phyloP scores from a whole-genome alignment of 495 filamentous ascomycete species.

The Penicillium parvum region DNA sequence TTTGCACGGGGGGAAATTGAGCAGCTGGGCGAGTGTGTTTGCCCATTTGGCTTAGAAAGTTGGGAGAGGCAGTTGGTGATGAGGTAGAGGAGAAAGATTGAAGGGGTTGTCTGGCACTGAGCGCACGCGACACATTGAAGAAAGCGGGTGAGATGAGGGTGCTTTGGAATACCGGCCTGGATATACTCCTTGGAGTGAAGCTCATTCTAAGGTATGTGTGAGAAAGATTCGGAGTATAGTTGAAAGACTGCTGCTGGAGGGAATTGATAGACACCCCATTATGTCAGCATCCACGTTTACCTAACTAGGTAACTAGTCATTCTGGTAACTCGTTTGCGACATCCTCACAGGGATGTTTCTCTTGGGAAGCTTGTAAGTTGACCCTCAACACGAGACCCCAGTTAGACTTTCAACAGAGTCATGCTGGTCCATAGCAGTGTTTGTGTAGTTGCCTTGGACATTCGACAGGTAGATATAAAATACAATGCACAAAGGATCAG shows the following conservation, averaged over 20 bases:
- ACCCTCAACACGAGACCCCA: too few species aligned
- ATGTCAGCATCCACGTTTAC: too few species aligned
- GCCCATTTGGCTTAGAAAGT: neutral
- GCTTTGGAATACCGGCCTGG: too few species aligned
- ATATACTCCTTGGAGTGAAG: too few species aligned
- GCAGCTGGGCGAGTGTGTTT: slow-evolving; percentile 1
- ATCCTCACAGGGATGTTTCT: slow-evolving; percentile 32
- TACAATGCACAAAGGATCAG: slow-evolving; percentile 34
- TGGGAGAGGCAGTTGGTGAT: neutral
- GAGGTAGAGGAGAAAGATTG: neutral
- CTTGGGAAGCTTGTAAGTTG: slow-evolving; percentile 30
- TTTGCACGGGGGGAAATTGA: slow-evolving; percentile 1
- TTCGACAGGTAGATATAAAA: slow-evolving; percentile 26
- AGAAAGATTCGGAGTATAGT: too few species aligned
- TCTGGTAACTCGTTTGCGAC: slow-evolving; percentile 23
- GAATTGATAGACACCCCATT: too few species aligned
- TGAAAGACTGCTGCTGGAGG: too few species aligned
- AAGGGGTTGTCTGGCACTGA: neutral
- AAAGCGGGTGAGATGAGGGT: neutral
- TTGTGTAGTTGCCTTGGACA: slow-evolving; percentile 6
- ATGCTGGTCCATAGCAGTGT: neutral
- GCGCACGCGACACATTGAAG: neutral
- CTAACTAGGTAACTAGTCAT: too few species aligned
- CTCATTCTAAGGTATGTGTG: too few species aligned
- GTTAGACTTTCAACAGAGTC: neutral